A percentile compares a stretch with the other conserved stretches of the same genome.
Conservation (phyloP, 2,329 filamentous ascomycete species). For the Furcasterigmium sp. region DNA sequence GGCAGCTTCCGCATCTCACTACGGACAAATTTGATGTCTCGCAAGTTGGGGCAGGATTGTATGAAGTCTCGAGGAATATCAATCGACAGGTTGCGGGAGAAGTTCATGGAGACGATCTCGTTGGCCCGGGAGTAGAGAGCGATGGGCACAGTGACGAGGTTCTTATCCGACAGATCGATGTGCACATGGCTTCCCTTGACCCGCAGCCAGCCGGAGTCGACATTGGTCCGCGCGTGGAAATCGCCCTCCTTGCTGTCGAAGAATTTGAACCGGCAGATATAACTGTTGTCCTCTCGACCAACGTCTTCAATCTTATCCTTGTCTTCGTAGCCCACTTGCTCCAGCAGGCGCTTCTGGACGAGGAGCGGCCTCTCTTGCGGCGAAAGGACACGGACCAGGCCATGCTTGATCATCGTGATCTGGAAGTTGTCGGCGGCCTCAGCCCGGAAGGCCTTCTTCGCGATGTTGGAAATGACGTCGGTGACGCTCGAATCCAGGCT, state of each 20-base stretch:
- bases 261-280: slow-evolving; percentile 93
- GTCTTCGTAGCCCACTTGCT: slow-evolving; percentile 87
- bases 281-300: slow-evolving; percentile 94
- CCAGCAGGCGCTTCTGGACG: slow-evolving; percentile 85
- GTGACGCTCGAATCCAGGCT: slow-evolving; percentile 76
- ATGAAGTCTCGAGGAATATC: slow-evolving; percentile 96
- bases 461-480: slow-evolving; percentile 83
- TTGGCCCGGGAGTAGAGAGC: slow-evolving; percentile 84
- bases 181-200: slow-evolving; percentile 90
- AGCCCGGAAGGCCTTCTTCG: slow-evolving; percentile 89
- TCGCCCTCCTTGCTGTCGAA: slow-evolving; percentile 84
- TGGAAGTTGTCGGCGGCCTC: slow-evolving; percentile 92
- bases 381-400: slow-evolving; percentile 75
- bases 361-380: slow-evolving; percentile 76
- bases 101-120: slow-evolving; percentile 91
- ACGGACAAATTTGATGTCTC: slow-evolving; percentile 93
- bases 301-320: slow-evolving; percentile 87
- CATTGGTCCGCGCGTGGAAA: slow-evolving; percentile 54
- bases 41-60: slow-evolving; percentile 81
- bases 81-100: slow-evolving; percentile 86
- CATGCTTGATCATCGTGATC: slow-evolving; percentile 91
- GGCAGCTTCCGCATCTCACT: slow-evolving; percentile 89
- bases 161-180: slow-evolving; percentile 84
- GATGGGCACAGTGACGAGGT: slow-evolving; percentile 92
- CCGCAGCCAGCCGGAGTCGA: slow-evolving; percentile 65